A percentile compares a stretch with the other conserved stretches of the same genome.
Evolutionary conservation across 805 yeast genomes (phyloP).

Genomic region (Pichia deserticola): DNA sequence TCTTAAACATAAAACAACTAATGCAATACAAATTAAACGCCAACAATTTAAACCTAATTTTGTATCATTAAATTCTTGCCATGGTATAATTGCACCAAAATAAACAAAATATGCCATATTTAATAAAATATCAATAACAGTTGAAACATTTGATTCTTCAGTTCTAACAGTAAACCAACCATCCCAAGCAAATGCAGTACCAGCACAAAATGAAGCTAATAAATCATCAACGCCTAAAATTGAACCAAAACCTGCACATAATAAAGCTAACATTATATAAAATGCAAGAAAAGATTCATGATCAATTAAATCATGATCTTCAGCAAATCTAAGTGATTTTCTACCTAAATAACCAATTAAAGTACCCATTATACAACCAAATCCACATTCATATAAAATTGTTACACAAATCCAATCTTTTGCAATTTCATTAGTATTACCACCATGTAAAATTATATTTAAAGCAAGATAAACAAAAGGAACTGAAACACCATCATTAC

Average conservation of each 20-base stretch:
- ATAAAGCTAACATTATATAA: conserved; percentile 45
- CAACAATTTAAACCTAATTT: conserved; percentile 42
- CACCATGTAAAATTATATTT: conserved; percentile 42
- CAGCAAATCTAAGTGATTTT: conserved; percentile 46
- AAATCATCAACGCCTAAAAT: conserved; percentile 66
- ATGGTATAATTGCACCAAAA: conserved; percentile 65
- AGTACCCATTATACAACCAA: conserved; percentile 48
- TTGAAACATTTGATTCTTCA: conserved; percentile 55
- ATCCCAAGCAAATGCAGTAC: conserved; percentile 68
- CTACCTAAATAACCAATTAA: conserved; percentile 45
- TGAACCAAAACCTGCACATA: conserved; percentile 57
- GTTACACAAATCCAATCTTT: conserved; percentile 58
- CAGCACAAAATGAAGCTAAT: conserved; percentile 66
- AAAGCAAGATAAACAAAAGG: conserved; percentile 62
- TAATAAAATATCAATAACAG: conserved; percentile 55
- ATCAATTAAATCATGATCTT: conserved; percentile 46
- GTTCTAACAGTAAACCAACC: conserved; percentile 57
- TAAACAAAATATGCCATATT: conserved; percentile 63
- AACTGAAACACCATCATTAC: conserved; percentile 67
- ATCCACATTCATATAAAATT: conserved; percentile 53
- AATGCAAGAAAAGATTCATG: conserved; percentile 53
- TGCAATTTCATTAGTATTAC: conserved; percentile 43
- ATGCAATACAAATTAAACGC: conserved; percentile 44
- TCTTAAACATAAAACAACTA: conserved; percentile 44
- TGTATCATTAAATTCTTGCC: conserved; percentile 50